Base-by-base conservation (phyloP, 495 filamentous ascomycete species). In the Podospora tetraspora region DNA sequence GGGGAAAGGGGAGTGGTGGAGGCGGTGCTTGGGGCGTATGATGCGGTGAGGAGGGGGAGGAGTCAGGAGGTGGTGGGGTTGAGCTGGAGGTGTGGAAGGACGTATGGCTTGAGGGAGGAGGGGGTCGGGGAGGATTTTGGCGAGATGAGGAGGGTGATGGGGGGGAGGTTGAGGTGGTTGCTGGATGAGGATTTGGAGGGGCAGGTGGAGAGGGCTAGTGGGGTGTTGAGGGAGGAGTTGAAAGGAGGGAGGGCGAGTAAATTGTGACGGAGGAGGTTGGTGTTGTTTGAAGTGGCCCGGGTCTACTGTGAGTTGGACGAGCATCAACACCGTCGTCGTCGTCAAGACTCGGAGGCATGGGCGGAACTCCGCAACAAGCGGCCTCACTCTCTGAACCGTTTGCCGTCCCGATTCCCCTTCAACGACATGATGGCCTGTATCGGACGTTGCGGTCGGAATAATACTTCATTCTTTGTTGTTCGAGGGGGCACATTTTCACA, bases 11-110 rank as follows among this genome's bases (percentile, higher is more conserved):
- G 10, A 3, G 63, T 16, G 23, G 70, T 87, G 0, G 73, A 78
- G 59, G 79, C 74, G 30, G 89, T 82, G 0, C 89, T 91, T 61
- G 70, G 75, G 57, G 88, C 85, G 6, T 92, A 88, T 70, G 89
- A 91, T 74, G 76, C 77, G 10, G 78, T 88, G 5, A 79, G 90
- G 11, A 74, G 87, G 19, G 85, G 85, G 0, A 68, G 79, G 64
- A 81, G 75, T 9, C 79, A 79, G 52, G 8, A 34, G 37, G 43
- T 65, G 22, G 52, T 65, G 37, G 24, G 23, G 37, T 29, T 43
- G 27, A 67, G 65, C n/a, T 5, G 25, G 2, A 9, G 52, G 30
- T 43, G 29, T 43, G 34, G 34, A 13, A 43, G 34, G 34, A 67
- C 65, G 59, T 67, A 67, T 61, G 11, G 57, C 12, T 21, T 61